A percentile compares a stretch with the other conserved stretches of the same genome.
These are phyloP conservation scores for Xenoacremonium recifei DNA, from an alignment of 2,329 filamentous ascomycete genomes.

Conservation along the genomic window DNA sequence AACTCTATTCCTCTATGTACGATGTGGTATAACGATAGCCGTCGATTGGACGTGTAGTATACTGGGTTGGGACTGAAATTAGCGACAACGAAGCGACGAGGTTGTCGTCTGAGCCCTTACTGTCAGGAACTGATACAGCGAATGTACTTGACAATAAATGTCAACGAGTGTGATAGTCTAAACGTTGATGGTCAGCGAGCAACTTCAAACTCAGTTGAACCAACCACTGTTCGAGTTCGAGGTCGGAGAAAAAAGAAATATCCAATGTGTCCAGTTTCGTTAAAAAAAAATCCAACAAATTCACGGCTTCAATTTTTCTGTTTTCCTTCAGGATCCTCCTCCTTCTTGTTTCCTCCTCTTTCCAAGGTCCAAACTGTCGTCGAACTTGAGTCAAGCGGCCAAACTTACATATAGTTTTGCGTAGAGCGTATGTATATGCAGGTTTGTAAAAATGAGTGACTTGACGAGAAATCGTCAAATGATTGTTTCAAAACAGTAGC, in stretches of 20 bases:
- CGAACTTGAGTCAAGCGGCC: background rate
- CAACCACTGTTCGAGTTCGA: no score
- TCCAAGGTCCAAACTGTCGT: background rate
- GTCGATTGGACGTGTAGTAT: slow-evolving; percentile 19
- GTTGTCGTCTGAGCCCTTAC: no score
- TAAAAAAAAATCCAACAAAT: no score
- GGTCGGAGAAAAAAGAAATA: no score
- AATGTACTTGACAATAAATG: slow-evolving; percentile 58
- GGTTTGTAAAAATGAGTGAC: slow-evolving; percentile 43
- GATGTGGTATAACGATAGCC: slow-evolving; percentile 16
- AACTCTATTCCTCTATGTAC: slow-evolving; percentile 19
- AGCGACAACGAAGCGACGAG: no score
- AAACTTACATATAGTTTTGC: slow-evolving; percentile 28
- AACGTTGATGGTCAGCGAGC: slow-evolving; percentile 11
- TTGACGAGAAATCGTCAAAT: slow-evolving; percentile 46
- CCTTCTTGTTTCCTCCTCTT: background rate
- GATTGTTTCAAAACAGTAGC: slow-evolving; percentile 23
- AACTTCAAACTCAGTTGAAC: background rate
- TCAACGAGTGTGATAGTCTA: slow-evolving; percentile 51
- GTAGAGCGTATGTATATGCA: slow-evolving; percentile 28
- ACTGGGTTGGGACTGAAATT: no score
- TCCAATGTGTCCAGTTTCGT: no score
- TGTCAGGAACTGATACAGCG: slow-evolving; percentile 52
- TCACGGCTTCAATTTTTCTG: no score
- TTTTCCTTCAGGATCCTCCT: no score